Conservation (phyloP, 768 basidiomycete genomes). For the Leccinum olivaceopallidum region DNA sequence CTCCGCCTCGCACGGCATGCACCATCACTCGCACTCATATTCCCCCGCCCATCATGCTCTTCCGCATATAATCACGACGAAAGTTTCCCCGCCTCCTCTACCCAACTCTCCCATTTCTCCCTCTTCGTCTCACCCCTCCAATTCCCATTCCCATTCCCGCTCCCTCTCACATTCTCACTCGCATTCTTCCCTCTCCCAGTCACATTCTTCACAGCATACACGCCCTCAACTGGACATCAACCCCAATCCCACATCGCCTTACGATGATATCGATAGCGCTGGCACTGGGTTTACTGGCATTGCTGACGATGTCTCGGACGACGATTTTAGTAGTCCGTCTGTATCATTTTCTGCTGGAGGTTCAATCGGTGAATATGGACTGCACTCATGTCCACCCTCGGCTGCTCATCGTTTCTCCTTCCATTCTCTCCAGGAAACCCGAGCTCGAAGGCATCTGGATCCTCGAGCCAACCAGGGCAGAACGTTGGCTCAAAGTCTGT, state of each 20-base stretch:
- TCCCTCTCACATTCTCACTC: constrained; percentile 25
- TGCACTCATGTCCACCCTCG: background rate
- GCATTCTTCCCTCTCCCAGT: constrained; percentile 24
- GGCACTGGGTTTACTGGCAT: constrained; percentile 26
- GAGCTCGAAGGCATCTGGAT: constrained; percentile 18
- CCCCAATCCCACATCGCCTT: constrained; percentile 33
- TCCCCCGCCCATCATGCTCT: constrained; percentile 15
- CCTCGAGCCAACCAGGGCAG: constrained; percentile 39
- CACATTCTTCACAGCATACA: constrained; percentile 19
- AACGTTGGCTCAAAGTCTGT: constrained; percentile 60
- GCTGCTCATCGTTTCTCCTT: background rate
- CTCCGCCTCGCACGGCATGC: constrained; percentile 16
- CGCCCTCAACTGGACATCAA: constrained; percentile 33
- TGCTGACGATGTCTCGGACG: constrained; percentile 29
- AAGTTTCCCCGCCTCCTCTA: constrained; percentile 30
- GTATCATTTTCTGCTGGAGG: constrained; percentile 14
- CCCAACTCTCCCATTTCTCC: constrained; percentile 26
- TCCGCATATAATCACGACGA: constrained; percentile 35
- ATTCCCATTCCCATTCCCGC: constrained; percentile 19
- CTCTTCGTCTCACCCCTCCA: constrained; percentile 25
- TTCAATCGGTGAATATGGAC: constrained; percentile 5
- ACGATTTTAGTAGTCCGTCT: constrained; percentile 24
- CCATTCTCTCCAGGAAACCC: constrained; percentile 4
- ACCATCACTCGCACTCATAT: constrained; percentile 31
- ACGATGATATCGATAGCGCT: constrained; percentile 62